phyloP scores from a whole-genome alignment of 2,329 filamentous ascomycete species.

The Hymenotorrendiella dingleyae region DNA sequence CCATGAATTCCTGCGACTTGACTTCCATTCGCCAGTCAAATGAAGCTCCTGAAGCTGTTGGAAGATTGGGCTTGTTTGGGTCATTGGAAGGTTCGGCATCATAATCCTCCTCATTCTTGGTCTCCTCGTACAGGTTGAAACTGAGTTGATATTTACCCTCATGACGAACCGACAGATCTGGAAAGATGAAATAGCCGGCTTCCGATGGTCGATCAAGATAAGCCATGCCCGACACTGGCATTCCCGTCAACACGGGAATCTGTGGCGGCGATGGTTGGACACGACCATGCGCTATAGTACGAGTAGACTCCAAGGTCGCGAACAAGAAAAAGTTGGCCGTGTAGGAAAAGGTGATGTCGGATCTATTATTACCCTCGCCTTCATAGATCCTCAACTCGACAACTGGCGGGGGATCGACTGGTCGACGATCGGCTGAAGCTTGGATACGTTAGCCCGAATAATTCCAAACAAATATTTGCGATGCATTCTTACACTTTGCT shows the following conservation, averaged over 20 bases:
- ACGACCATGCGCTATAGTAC: slow-evolving; percentile 75
- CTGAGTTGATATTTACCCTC: slow-evolving; percentile 88
- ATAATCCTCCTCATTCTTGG: slow-evolving; percentile 76
- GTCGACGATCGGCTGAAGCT: slow-evolving; percentile 24
- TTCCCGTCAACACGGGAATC: slow-evolving; percentile 83
- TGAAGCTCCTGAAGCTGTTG: slow-evolving; percentile 41
- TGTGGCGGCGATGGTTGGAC: slow-evolving; percentile 61
- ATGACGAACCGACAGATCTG: slow-evolving; percentile 90
- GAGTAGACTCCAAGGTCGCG: slow-evolving; percentile 81
- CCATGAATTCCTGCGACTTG: slow-evolving; percentile 78
- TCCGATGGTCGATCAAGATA: slow-evolving; percentile 81
- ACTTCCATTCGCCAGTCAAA: slow-evolving; percentile 87
- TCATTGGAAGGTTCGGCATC: slow-evolving; percentile 44
- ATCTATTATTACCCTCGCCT: slow-evolving; percentile 48
- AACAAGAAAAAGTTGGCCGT: slow-evolving; percentile 98
- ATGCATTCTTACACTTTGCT: slow-evolving; percentile 71
- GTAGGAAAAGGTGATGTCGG: slow-evolving; percentile 80
- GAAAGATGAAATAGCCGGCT: slow-evolving; percentile 94
- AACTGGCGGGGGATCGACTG: slow-evolving; percentile 64
- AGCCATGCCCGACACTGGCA: slow-evolving; percentile 91
- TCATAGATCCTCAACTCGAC: slow-evolving; percentile 86
- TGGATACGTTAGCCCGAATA: slow-evolving; percentile 7
- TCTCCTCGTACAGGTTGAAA: slow-evolving; percentile 90
- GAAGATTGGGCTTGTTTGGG: slow-evolving; percentile 28
- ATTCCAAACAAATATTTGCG: slow-evolving; percentile 7